Conservation (phyloP, 2,329 filamentous ascomycete genomes). For the Alternaria conjuncta region DNA sequence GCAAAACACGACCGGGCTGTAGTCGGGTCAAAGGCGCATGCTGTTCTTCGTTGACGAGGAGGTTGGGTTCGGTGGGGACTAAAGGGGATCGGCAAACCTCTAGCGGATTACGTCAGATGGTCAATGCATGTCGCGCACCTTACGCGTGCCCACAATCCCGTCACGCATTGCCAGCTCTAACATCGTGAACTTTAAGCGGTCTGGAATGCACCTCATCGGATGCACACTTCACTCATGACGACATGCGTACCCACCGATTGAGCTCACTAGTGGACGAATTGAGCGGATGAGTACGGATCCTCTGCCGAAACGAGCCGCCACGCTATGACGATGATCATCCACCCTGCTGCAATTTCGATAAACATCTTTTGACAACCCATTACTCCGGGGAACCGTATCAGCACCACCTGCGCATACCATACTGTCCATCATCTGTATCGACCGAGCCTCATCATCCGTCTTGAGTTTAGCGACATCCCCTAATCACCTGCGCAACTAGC, state of each 20-base stretch:
- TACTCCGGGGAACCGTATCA: conserved; percentile 1
- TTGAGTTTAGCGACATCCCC: not conserved
- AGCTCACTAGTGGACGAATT: not conserved
- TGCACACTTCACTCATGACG: conserved; percentile 8
- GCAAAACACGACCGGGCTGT: too few relatives aligned
- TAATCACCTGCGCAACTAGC: not conserved
- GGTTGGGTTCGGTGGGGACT: not conserved
- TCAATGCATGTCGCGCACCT: conserved; percentile 9
- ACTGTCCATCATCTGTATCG: not conserved
- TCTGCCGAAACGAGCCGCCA: conserved; percentile 18
- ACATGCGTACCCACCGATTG: conserved; percentile 6
- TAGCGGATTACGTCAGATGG: conserved; percentile 11
- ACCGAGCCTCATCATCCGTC: not conserved
- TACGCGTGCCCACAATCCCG: conserved; percentile 3
- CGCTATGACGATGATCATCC: conserved; percentile 21
- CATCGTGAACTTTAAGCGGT: not conserved
- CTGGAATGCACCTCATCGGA: not conserved
- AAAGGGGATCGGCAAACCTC: not conserved
- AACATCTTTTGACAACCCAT: conserved; percentile 1
- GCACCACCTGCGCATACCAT: not conserved
- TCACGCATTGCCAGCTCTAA: not conserved
- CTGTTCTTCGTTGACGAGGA: not conserved
- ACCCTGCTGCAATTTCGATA: conserved; percentile 9
- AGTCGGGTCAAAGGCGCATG: not conserved
- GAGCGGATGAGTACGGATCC: conserved; percentile 20